Conservation (phyloP, 2,329 filamentous ascomycete species). For the Fonsecaea pugnacius region DNA sequence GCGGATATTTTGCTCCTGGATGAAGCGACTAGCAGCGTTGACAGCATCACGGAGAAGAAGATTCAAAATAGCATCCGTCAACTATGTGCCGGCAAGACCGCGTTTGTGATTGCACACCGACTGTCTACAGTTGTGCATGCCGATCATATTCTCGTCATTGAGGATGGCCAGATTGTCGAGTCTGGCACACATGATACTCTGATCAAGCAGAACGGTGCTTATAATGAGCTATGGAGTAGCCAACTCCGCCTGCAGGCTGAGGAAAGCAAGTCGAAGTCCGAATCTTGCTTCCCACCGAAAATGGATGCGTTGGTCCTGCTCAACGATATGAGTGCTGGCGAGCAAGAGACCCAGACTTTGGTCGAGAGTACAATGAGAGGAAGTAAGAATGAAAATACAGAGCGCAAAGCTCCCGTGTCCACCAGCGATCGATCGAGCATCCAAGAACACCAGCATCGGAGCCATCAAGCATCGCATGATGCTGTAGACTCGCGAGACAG, state of each 20-base stretch:
- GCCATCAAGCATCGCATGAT: constrained; percentile 18
- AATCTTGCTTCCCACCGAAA: constrained; percentile 6
- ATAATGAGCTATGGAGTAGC: constrained; percentile 68
- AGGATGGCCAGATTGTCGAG: constrained; percentile 66
- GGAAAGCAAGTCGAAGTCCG: constrained; percentile 4
- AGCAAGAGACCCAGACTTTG: constrained; percentile 8
- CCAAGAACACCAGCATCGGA: constrained; percentile 1
- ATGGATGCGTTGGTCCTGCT: neutral
- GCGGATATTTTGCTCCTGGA: constrained; percentile 54
- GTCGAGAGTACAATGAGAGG: constrained; percentile 6
- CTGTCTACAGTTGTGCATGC: constrained; percentile 53
- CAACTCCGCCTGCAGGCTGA: constrained; percentile 44
- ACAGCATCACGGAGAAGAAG: constrained; percentile 51
- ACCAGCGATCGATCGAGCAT: constrained; percentile 3
- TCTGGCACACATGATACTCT: constrained; percentile 65
- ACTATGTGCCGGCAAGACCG: constrained; percentile 56
- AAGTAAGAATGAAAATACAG: neutral
- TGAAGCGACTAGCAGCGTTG: constrained; percentile 58
- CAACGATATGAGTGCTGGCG: constrained; percentile 18
- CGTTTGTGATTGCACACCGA: constrained; percentile 57
- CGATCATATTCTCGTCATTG: constrained; percentile 68
- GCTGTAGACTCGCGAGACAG: constrained; percentile 10
- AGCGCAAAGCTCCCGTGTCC: neutral
- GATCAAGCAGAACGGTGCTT: constrained; percentile 61
- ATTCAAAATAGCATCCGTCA: constrained; percentile 55